Evolutionary conservation across 495 filamentous ascomycete species (phyloP).

Genomic region (Aspergillus sclerotioniger): DNA sequence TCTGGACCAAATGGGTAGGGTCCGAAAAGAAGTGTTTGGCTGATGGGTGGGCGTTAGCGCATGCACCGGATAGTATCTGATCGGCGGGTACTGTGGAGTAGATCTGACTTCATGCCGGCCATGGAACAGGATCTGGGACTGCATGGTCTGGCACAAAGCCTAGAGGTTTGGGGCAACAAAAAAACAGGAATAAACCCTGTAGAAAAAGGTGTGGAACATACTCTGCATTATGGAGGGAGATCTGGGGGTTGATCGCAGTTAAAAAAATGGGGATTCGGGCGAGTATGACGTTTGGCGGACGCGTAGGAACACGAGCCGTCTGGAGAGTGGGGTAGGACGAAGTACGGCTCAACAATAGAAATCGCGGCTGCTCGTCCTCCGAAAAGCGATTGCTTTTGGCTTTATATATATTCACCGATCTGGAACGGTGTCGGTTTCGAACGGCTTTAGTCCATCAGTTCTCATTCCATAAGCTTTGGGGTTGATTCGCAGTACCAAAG

Average conservation of each 20-base stretch:
- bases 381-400: not conserved
- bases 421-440: not conserved
- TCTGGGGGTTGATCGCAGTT: conserved; percentile 12
- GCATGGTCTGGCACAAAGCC: not conserved
- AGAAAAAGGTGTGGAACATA: conserved; percentile 16
- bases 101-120: conserved; percentile 11
- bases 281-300: conserved; percentile 17
- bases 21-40: conserved; percentile 93
- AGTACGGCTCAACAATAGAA: not conserved
- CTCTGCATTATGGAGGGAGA: conserved; percentile 24
- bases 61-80: not conserved
- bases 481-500: conserved; percentile 10
- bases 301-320: conserved; percentile 1
- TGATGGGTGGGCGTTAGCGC: conserved; percentile 19
- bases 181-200: not conserved
- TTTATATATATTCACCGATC: not conserved
- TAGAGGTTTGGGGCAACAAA: not conserved
- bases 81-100: conserved; percentile 11
- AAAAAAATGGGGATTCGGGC: conserved; percentile 4
- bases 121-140: conserved; percentile 8
- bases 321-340: not conserved
- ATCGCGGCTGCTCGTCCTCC: too few relatives aligned
- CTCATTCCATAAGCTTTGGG: conserved; percentile 7
- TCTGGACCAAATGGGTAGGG: conserved; percentile 73
- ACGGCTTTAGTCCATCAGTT: too few relatives aligned